Evolutionary conservation across 768 basidiomycete species (phyloP).

Genomic region (Baorangia bicolor): DNA sequence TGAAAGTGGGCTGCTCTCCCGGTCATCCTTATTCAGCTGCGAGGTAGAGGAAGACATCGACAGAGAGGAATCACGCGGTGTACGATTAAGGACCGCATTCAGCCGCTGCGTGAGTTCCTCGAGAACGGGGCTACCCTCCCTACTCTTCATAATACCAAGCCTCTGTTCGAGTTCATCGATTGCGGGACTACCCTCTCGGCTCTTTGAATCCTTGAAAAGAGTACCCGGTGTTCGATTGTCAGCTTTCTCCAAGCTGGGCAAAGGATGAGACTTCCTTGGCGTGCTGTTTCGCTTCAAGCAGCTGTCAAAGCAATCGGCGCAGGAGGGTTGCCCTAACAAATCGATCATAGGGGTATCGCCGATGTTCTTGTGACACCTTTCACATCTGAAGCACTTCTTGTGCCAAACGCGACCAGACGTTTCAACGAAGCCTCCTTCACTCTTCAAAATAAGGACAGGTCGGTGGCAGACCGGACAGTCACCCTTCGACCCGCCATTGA

Average conservation of each 20-base stretch:
- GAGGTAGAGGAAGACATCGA: conserved; percentile 26
- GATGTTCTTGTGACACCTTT: conserved; percentile 69
- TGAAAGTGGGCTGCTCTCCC: conserved; percentile 29
- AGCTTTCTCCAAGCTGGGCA: conserved; percentile 23
- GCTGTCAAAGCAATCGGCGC: conserved; percentile 76
- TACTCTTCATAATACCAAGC: conserved; percentile 52
- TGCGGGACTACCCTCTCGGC: conserved; percentile 56
- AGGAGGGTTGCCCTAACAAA: conserved; percentile 77
- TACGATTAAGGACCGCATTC: conserved; percentile 40
- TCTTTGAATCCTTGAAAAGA: conserved; percentile 40
- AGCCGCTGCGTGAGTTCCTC: conserved; percentile 50
- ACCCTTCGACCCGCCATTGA: conserved; percentile 76
- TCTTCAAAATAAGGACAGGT: conserved; percentile 71
- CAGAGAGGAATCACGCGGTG: conserved; percentile 28
- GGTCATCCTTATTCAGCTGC: conserved; percentile 14
- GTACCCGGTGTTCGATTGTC: conserved; percentile 46
- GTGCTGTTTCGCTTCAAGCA: conserved; percentile 60
- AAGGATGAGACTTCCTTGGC: conserved; percentile 39
- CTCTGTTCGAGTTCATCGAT: conserved; percentile 65
- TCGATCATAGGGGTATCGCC: conserved; percentile 79
- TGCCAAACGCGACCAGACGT: conserved; percentile 75
- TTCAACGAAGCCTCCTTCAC: conserved; percentile 78
- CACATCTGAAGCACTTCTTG: conserved; percentile 75
- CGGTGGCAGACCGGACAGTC: conserved; percentile 64
- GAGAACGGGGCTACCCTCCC: conserved; percentile 54